Conservation (phyloP, 2,329 filamentous ascomycete species). For the Chlorencoelia australis region DNA sequence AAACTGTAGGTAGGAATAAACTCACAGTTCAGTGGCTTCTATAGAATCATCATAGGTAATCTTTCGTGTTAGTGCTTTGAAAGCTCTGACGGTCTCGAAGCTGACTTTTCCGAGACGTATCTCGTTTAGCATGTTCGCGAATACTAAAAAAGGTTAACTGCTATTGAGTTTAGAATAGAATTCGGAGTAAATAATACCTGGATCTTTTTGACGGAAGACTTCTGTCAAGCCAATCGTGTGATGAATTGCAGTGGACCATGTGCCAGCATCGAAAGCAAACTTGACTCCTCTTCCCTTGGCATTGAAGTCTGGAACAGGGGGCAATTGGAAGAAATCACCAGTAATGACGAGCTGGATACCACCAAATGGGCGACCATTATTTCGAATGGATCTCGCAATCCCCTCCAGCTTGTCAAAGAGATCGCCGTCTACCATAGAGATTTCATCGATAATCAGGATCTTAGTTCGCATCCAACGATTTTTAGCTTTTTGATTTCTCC, state of each 20-base stretch:
- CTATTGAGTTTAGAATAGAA: neutral
- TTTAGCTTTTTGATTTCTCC: conserved; percentile 77
- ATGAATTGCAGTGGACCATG: conserved; percentile 86
- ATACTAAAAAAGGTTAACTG: conserved; percentile 42
- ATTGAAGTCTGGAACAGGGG: conserved; percentile 74
- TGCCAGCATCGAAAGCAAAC: conserved; percentile 86
- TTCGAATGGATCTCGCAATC: conserved; percentile 75
- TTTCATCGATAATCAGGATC: conserved; percentile 82
- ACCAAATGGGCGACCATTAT: conserved; percentile 87
- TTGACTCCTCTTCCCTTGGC: conserved; percentile 53
- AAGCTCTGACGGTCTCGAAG: conserved; percentile 64
- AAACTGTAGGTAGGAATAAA: conserved; percentile 5
- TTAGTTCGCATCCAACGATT: conserved; percentile 83
- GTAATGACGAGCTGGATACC: conserved; percentile 94
- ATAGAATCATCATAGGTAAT: conserved; percentile 64
- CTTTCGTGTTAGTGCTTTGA: conserved; percentile 62
- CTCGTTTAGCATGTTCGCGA: conserved; percentile 93
- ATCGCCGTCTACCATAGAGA: conserved; percentile 97
- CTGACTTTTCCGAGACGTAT: conserved; percentile 84
- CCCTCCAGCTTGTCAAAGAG: conserved; percentile 92
- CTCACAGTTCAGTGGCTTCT: conserved; percentile 73
- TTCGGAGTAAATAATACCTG: conserved; percentile 34
- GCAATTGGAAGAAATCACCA: conserved; percentile 95
- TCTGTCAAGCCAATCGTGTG: conserved; percentile 93
- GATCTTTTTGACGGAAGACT: conserved; percentile 91